These are phyloP conservation scores for Sclerotinia minor DNA, from an alignment of 2,329 filamentous ascomycete genomes.

Conservation along the genomic window DNA sequence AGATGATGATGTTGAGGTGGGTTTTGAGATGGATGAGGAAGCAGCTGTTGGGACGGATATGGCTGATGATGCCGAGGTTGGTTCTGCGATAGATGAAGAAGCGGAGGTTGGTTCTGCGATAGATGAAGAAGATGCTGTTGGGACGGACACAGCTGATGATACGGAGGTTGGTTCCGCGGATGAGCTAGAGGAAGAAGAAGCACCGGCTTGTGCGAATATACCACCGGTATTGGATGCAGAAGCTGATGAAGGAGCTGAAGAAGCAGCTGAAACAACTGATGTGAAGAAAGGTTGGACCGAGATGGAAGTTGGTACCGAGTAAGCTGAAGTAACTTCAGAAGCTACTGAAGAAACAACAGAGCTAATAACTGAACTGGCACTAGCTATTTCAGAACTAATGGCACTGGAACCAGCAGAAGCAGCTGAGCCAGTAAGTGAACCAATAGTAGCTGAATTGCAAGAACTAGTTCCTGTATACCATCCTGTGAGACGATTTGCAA, in stretches of 20 bases:
- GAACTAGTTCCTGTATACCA: slow-evolving; percentile 23
- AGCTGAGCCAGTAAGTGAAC: slow-evolving; percentile 17
- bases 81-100: background rate
- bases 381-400: background rate
- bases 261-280: background rate
- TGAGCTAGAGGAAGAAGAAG: background rate
- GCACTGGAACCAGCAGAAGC: slow-evolving; percentile 8
- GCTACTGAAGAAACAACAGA: background rate
- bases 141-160: background rate
- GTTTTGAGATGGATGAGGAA: background rate
- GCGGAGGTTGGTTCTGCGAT: background rate
- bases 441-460: slow-evolving; percentile 29
- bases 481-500: slow-evolving; percentile 36
- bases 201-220: background rate
- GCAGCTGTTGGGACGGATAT: background rate
- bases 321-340: background rate
- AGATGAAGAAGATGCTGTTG: background rate
- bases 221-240: background rate
- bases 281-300: background rate
- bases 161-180: background rate
- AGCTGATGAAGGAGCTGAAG: background rate
- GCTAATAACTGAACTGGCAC: background rate
- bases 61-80: background rate
- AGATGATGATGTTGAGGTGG: background rate
- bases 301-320: background rate